Conservation (phyloP, 352 stramenopile species). For the Peronosclerospora sorghi region DNA sequence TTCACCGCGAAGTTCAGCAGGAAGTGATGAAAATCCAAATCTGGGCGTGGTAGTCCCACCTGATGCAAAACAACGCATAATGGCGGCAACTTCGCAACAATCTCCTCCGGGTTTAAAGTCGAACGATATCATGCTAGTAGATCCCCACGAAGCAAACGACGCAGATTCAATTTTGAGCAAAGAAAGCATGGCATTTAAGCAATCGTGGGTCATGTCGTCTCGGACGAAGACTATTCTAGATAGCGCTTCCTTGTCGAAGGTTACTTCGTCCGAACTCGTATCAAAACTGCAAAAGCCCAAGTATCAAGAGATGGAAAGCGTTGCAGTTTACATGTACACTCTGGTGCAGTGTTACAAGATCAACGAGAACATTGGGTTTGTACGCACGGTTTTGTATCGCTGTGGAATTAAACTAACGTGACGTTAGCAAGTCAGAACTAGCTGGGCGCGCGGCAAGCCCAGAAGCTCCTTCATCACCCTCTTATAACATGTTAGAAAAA, state of each 20-base stretch:
- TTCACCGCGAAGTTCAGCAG: constrained; percentile 7
- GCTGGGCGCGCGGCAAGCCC: neutral
- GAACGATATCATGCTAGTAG: constrained; percentile 3
- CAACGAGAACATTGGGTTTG: constrained; percentile 23
- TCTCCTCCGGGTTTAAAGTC: neutral
- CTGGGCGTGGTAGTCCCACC: constrained; percentile 8
- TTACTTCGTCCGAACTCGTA: neutral
- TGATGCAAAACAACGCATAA: constrained; percentile 25
- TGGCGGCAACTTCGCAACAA: constrained; percentile 13
- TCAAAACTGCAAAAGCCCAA: constrained; percentile 8
- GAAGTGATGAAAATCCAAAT: constrained; percentile 9
- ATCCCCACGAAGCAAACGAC: neutral
- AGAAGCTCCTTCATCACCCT: constrained; percentile 2
- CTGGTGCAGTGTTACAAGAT: constrained; percentile 44
- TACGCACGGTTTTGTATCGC: neutral
- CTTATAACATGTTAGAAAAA: neutral
- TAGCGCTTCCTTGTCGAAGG: constrained; percentile 9
- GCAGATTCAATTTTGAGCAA: neutral
- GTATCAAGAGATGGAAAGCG: constrained; percentile 21
- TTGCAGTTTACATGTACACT: constrained; percentile 36
- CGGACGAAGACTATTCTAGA: constrained; percentile 26
- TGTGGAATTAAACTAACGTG: neutral
- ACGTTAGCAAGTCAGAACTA: constrained; percentile 1
- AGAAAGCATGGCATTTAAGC: constrained; percentile 10
- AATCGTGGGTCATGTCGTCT: constrained; percentile 28